phyloP scores from a whole-genome alignment of 179 eudicot genomes.

The Patellifolia procumbens region DNA sequence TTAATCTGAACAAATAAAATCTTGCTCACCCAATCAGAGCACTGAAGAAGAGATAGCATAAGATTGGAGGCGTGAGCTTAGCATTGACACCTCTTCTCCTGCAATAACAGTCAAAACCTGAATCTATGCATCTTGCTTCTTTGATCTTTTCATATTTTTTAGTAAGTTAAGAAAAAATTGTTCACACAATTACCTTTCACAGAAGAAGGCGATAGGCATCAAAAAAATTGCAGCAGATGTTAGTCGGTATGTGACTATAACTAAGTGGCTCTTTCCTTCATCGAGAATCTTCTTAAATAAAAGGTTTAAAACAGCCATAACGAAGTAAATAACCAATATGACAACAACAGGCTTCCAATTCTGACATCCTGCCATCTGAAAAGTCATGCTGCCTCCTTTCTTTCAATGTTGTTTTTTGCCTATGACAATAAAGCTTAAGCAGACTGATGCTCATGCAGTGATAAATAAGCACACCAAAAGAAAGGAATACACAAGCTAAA shows the following conservation, averaged over 20 bases:
- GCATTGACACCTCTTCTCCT: conserved; percentile 50
- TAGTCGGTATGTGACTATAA: conserved; percentile 60
- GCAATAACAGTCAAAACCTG: conserved; percentile 32
- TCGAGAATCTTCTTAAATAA: conserved; percentile 59
- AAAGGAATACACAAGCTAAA: conserved; percentile 21
- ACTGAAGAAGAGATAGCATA: conserved; percentile 60
- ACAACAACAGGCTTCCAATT: conserved; percentile 58
- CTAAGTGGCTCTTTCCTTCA: conserved; percentile 46
- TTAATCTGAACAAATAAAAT: background rate
- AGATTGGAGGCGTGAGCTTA: conserved; percentile 46
- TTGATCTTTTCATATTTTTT: background rate
- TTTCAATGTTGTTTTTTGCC: conserved; percentile 1
- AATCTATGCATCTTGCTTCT: background rate
- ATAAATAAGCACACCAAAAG: conserved; percentile 28
- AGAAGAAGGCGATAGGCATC: conserved; percentile 59
- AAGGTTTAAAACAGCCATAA: conserved; percentile 55
- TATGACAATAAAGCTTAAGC: conserved; percentile 10
- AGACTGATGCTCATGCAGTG: conserved; percentile 17
- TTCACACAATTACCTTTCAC: conserved; percentile 55
- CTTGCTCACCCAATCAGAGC: conserved; percentile 69
- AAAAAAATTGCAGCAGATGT: conserved; percentile 50
- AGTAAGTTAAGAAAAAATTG: background rate
- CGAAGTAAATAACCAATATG: conserved; percentile 48
- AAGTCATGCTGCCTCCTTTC: background rate
- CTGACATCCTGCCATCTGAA: conserved; percentile 31